A percentile compares a stretch with the other conserved stretches of the same genome.
phyloP scores from a whole-genome alignment of 2,329 filamentous ascomycete genomes.

The Monosporascus ibericus region DNA sequence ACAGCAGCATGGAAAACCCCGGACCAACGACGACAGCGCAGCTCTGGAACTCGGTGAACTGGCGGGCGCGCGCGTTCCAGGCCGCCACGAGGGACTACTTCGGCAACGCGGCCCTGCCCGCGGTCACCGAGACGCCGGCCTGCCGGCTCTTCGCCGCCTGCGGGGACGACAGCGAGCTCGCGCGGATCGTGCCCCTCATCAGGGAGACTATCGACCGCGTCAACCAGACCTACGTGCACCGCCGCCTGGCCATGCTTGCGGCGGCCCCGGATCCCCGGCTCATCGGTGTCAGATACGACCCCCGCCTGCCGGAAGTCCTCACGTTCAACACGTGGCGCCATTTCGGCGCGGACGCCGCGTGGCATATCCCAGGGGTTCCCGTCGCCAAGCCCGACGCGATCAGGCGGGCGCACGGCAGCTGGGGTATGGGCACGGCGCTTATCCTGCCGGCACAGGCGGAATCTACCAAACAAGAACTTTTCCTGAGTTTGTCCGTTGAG shows the following conservation, averaged over 20 bases:
- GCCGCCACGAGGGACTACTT: slow-evolving; percentile 28
- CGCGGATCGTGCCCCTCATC: slow-evolving; percentile 23
- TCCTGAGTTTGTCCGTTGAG: slow-evolving; percentile 24
- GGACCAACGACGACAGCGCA: slow-evolving; percentile 10
- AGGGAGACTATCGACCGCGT: slow-evolving; percentile 28
- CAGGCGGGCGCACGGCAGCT: slow-evolving; percentile 23
- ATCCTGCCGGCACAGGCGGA: slow-evolving; percentile 23
- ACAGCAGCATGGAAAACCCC: not conserved
- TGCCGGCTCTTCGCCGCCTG: slow-evolving; percentile 17
- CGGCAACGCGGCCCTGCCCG: slow-evolving; percentile 36
- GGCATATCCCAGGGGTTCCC: slow-evolving; percentile 30
- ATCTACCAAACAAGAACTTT: slow-evolving; percentile 24
- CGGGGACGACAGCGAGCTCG: slow-evolving; percentile 19
- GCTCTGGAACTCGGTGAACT: slow-evolving; percentile 37
- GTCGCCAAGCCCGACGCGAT: slow-evolving; percentile 30
- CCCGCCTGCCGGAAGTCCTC: slow-evolving; percentile 32
- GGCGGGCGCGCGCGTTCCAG: slow-evolving; percentile 30
- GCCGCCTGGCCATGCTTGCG: slow-evolving; percentile 31
- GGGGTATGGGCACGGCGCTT: slow-evolving; percentile 26
- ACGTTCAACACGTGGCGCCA: slow-evolving; percentile 40
- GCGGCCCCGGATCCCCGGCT: slow-evolving; percentile 32
- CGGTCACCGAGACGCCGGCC: slow-evolving; percentile 23
- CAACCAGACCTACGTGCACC: slow-evolving; percentile 34
- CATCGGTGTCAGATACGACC: slow-evolving; percentile 34
- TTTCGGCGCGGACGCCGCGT: slow-evolving; percentile 36